Percentiles rank a stretch among this genome's conserved stretches.
These are phyloP conservation scores for Candida wancherniae DNA, from an alignment of 805 yeast genomes.

Conservation along the genomic window DNA sequence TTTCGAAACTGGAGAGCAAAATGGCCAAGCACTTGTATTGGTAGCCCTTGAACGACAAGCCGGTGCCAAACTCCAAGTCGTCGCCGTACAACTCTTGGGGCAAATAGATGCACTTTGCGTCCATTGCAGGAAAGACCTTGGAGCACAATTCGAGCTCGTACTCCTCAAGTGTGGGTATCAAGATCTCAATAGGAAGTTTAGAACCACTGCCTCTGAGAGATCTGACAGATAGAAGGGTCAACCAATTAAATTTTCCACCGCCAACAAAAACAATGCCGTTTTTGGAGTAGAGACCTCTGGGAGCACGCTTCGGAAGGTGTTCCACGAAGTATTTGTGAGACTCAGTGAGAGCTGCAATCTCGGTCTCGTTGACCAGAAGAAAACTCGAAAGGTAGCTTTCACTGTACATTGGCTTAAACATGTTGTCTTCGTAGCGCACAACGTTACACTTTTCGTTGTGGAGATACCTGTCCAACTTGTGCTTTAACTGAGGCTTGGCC, in stretches of 20 bases:
- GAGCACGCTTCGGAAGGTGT: constrained; percentile 39
- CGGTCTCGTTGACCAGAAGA: constrained; percentile 41
- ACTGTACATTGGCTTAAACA: constrained; percentile 35
- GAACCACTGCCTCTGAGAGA: constrained; percentile 64
- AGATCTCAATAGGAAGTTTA: constrained; percentile 72
- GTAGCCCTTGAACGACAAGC: constrained; percentile 40
- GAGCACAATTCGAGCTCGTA: constrained; percentile 60
- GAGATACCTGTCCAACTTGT: constrained; percentile 41
- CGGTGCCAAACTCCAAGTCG: constrained; percentile 17
- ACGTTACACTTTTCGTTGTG: constrained; percentile 12
- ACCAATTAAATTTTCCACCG: constrained; percentile 74
- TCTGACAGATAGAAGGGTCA: constrained; percentile 60
- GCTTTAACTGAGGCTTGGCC: constrained; percentile 41
- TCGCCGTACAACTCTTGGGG: constrained; percentile 26
- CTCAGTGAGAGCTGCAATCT: constrained; percentile 38
- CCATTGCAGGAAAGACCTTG: constrained; percentile 32
- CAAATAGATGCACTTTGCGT: constrained; percentile 36
- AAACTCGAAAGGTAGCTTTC: constrained; percentile 50
- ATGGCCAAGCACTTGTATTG: constrained; percentile 42
- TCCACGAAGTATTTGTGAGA: constrained; percentile 46
- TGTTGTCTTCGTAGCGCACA: constrained; percentile 33
- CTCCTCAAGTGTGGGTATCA: constrained; percentile 66
- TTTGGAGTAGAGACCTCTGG: constrained; percentile 34
- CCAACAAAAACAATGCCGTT: constrained; percentile 69
- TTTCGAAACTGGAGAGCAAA: constrained; percentile 52